A percentile compares a stretch with the other conserved stretches of the same genome.
Evolutionary conservation across 192 early-diverging fungal species (phyloP).

Genomic region (Phlyctochytrium arcticum): DNA sequence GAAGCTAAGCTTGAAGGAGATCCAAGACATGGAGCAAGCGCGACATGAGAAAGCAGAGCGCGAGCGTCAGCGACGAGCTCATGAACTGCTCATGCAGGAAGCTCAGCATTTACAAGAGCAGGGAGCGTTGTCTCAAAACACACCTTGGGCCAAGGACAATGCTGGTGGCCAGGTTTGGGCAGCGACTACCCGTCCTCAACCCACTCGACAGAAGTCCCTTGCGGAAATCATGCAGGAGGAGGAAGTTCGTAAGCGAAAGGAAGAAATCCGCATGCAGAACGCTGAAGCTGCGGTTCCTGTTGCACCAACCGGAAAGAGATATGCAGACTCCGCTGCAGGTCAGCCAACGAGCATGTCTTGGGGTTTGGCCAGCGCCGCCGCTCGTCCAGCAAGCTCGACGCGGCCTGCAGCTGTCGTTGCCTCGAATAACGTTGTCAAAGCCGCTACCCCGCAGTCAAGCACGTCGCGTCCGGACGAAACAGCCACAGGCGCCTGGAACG

Average conservation of each 20-base stretch:
- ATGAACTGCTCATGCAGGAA: constrained; percentile 34
- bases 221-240: constrained; percentile 54
- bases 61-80: constrained; percentile 30
- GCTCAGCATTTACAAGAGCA: constrained; percentile 36
- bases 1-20: constrained; percentile 46
- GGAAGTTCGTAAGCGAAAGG: constrained; percentile 29
- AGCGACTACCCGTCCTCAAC: constrained; percentile 4
- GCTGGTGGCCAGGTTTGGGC: constrained; percentile 19
- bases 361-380: constrained; percentile 8
- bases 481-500: constrained; percentile 36
- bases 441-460: neutral
- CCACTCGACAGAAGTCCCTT: constrained; percentile 28
- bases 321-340: constrained; percentile 26
- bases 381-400: neutral
- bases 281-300: constrained; percentile 12
- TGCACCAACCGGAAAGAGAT: constrained; percentile 35
- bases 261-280: constrained; percentile 6
- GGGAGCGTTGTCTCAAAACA: constrained; percentile 20
- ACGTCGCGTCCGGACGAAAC: constrained; percentile 6
- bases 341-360: neutral
- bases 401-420: constrained; percentile 27
- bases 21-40: constrained; percentile 45
- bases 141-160: constrained; percentile 21
- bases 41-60: constrained; percentile 27
- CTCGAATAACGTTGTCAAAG: constrained; percentile 24